These are phyloP conservation scores for Chlorencoelia australis DNA, from an alignment of 2,329 filamentous ascomycete species.

Conservation along the genomic window DNA sequence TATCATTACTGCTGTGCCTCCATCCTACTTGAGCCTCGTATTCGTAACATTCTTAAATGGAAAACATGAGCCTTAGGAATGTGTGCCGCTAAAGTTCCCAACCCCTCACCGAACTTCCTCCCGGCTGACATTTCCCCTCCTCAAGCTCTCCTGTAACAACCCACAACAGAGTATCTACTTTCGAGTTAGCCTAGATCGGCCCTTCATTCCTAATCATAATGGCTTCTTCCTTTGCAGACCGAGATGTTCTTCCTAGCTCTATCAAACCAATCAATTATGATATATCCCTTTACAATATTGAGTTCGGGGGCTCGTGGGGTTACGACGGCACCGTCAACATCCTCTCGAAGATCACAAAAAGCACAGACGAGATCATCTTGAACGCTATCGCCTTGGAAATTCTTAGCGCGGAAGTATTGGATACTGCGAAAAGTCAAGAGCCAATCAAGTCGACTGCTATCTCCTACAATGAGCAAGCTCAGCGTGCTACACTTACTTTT, in stretches of 20 bases:
- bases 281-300: slow-evolving; percentile 70
- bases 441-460: slow-evolving; percentile 55
- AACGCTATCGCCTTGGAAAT: slow-evolving; percentile 82
- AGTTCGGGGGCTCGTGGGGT: slow-evolving; percentile 56
- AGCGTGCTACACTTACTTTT: slow-evolving; percentile 75
- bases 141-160: no score
- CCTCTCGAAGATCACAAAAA: slow-evolving; percentile 58
- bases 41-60: no score
- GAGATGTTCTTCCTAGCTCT: slow-evolving; percentile 50
- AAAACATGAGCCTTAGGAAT: no score
- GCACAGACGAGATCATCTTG: slow-evolving; percentile 67
- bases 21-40: no score
- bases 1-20: no score
- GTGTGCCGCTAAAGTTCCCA: no score
- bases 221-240: slow-evolving; percentile 38
- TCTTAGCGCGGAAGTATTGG: slow-evolving; percentile 52
- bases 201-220: slow-evolving; percentile 9
- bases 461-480: slow-evolving; percentile 71
- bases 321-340: slow-evolving; percentile 85
- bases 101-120: no score
- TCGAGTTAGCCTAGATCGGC: background rate
- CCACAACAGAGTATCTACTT: slow-evolving; percentile 1
- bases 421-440: slow-evolving; percentile 44
- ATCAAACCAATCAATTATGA: slow-evolving; percentile 81
- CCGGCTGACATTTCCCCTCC: no score